A percentile compares a stretch with the other conserved stretches of the same genome.
Conservation (phyloP, 495 filamentous ascomycete species). For the Hyaloscypha finlandica region DNA sequence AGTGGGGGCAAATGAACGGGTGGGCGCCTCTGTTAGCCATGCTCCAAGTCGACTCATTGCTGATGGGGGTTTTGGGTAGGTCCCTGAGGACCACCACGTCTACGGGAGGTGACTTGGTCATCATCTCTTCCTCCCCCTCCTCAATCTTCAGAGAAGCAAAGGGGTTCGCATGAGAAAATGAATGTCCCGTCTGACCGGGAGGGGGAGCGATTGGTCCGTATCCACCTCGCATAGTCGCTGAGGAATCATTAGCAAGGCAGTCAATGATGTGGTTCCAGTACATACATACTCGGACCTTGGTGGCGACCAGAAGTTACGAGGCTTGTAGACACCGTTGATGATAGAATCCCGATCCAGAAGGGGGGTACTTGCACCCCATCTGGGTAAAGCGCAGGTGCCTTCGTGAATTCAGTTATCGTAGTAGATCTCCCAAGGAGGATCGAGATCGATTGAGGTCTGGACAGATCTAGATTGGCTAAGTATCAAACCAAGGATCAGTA, state of each 20-base stretch:
- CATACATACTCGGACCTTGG: neutral
- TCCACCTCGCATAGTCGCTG: neutral
- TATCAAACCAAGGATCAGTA: no score
- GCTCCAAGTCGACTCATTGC: neutral
- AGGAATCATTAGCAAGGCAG: neutral
- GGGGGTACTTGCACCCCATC: conserved; percentile 71
- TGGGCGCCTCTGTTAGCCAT: no score
- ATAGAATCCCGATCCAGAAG: no score
- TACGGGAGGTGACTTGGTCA: conserved; percentile 1
- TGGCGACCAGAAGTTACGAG: conserved; percentile 52
- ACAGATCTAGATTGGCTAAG: no score
- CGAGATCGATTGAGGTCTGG: no score
- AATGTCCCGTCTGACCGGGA: neutral
- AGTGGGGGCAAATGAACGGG: no score
- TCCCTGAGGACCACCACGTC: neutral
- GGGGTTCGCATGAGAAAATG: neutral
- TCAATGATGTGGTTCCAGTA: neutral
- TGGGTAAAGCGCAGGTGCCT: conserved; percentile 83
- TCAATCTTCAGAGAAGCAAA: conserved; percentile 5
- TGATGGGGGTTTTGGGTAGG: neutral
- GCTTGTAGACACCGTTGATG: no score
- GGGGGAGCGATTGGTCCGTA: conserved; percentile 14
- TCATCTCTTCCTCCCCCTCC: conserved; percentile 16
- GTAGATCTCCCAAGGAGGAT: conserved; percentile 60
- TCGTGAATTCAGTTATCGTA: conserved; percentile 87